phyloP scores from a whole-genome alignment of 495 filamentous ascomycete species.

The Lentithecium fluviatile region DNA sequence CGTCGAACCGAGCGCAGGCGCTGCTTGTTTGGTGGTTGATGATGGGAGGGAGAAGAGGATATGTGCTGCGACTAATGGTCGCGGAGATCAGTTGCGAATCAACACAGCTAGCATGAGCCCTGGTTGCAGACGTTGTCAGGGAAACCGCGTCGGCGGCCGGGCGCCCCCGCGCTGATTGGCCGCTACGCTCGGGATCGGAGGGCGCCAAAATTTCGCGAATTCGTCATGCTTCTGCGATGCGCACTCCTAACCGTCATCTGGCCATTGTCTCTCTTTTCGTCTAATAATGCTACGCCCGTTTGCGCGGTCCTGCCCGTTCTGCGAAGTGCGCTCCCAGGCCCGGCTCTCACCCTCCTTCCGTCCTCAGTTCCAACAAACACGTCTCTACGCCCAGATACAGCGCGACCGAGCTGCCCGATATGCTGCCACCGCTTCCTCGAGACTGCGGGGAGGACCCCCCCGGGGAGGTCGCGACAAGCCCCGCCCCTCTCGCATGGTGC shows the following conservation, averaged over 20 bases:
- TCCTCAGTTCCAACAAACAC: slow-evolving; percentile 28
- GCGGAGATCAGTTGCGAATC: slow-evolving; percentile 1
- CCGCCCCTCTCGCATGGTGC: slow-evolving; percentile 69
- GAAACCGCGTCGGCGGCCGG: not conserved
- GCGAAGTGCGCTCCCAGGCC: slow-evolving; percentile 36
- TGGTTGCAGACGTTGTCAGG: slow-evolving; percentile 3
- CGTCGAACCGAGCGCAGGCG: slow-evolving; percentile 21
- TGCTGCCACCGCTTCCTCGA: not conserved
- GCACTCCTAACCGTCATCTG: not conserved
- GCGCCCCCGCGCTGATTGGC: not conserved
- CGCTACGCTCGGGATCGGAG: too few relatives aligned
- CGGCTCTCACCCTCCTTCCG: not conserved
- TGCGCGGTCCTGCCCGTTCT: slow-evolving; percentile 40
- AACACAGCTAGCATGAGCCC: slow-evolving; percentile 11
- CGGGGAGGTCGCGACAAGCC: slow-evolving; percentile 34
- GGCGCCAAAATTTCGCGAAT: slow-evolving; percentile 18
- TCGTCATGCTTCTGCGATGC: not conserved
- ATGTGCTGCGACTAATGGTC: slow-evolving; percentile 1
- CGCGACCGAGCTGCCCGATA: slow-evolving; percentile 13
- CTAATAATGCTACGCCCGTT: slow-evolving; percentile 31
- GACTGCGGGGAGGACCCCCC: not conserved
- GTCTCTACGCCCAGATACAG: slow-evolving; percentile 33
- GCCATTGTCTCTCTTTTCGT: too few relatives aligned
- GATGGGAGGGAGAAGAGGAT: slow-evolving; percentile 15
- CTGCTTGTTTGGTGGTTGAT: slow-evolving; percentile 12